A percentile compares a stretch with the other conserved stretches of the same genome.
phyloP scores from a whole-genome alignment of 176 grass and related monocot genomes.

The Rhipidocladum racemiflorum region DNA sequence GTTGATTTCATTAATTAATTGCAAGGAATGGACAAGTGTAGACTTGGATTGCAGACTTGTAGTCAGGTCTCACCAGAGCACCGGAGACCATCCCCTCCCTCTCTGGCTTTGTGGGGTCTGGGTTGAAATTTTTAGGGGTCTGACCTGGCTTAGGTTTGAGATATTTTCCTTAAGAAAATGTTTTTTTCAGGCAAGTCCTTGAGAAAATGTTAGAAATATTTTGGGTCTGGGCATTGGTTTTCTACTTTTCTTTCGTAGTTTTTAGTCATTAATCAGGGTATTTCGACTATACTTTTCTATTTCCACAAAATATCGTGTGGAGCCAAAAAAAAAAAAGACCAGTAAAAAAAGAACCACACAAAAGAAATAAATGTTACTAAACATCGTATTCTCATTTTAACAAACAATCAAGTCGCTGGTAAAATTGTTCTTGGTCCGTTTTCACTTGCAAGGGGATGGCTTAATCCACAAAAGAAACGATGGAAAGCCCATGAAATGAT shows the following conservation, averaged over 20 bases:
- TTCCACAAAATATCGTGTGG: not conserved
- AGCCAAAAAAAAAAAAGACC: too few species aligned
- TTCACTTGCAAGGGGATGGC: not conserved
- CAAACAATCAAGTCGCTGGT: not conserved
- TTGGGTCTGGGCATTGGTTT: too few species aligned
- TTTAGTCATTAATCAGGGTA: not conserved
- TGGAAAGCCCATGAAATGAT: not conserved
- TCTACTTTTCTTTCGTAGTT: not conserved
- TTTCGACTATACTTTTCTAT: not conserved
- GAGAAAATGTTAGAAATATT: too few species aligned
- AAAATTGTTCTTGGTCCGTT: not conserved
- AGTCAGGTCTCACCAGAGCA: conserved; percentile 14
- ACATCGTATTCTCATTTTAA: not conserved
- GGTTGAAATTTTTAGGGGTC: not conserved
- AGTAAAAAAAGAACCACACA: too few species aligned
- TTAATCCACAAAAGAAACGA: not conserved
- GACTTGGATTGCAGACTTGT: not conserved
- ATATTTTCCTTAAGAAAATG: too few species aligned
- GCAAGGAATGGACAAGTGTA: not conserved
- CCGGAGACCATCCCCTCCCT: not conserved
- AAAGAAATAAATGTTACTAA: not conserved
- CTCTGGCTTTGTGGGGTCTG: not conserved
- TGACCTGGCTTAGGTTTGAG: not conserved
- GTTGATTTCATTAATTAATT: not conserved
- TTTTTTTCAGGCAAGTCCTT: too few species aligned